These are phyloP conservation scores for Acanthamoeba royreba DNA, from an alignment of 208 protist species.

Conservation along the genomic window DNA sequence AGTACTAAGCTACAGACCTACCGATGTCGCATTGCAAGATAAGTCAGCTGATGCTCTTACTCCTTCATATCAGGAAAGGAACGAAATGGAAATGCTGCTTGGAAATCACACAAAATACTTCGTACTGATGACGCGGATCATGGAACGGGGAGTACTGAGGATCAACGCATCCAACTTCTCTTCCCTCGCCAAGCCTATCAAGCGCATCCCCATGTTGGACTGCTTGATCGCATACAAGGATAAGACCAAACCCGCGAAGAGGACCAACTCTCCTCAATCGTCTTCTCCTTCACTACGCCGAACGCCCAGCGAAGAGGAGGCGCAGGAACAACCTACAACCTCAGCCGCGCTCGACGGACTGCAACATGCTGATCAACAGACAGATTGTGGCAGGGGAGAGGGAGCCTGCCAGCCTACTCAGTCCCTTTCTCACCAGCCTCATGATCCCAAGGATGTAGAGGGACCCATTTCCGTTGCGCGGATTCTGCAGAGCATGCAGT, in stretches of 20 bases:
- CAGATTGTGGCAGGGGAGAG: not conserved
- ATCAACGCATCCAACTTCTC: constrained; percentile 4
- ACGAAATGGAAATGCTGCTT: not conserved
- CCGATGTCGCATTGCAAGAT: too few species aligned
- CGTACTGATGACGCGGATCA: not conserved
- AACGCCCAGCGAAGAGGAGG: not conserved
- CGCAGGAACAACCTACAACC: not conserved
- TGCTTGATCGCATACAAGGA: not conserved
- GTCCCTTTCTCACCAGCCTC: too few species aligned
- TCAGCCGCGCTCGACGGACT: not conserved
- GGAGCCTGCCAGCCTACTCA: too few species aligned
- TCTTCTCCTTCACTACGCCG: not conserved
- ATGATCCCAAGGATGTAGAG: not conserved
- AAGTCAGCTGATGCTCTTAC: too few species aligned
- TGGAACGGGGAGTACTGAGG: not conserved
- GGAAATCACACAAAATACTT: not conserved
- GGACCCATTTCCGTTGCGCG: not conserved
- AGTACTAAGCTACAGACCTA: too few species aligned
- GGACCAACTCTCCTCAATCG: not conserved
- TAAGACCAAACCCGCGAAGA: not conserved
- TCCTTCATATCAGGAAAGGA: too few species aligned
- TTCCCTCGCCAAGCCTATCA: not conserved
- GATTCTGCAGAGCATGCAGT: not conserved
- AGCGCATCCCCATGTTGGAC: not conserved
- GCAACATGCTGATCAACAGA: not conserved